Percentiles rank a stretch among this genome's conserved stretches.
Conservation (phyloP, 768 basidiomycete genomes). For the Pulveroboletus frians region DNA sequence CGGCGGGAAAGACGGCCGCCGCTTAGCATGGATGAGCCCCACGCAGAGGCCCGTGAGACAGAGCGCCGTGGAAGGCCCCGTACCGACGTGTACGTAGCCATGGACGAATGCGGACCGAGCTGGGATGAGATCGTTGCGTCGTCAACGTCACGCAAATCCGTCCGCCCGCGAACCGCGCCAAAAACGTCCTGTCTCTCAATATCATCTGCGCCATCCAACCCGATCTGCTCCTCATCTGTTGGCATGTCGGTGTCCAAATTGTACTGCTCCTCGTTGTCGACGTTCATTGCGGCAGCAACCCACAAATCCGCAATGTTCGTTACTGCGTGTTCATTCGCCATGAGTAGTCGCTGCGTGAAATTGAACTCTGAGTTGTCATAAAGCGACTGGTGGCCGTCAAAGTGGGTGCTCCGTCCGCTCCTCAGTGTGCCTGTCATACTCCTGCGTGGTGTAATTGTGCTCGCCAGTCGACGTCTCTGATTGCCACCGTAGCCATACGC, state of each 20-base stretch:
- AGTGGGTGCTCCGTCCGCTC: constrained; percentile 45
- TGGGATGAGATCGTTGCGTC: constrained; percentile 22
- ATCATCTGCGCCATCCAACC: constrained; percentile 45
- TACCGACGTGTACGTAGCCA: constrained; percentile 23
- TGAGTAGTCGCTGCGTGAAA: constrained; percentile 80
- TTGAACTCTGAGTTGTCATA: constrained; percentile 56
- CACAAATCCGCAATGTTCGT: constrained; percentile 95
- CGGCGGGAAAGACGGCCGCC: constrained; percentile 40
- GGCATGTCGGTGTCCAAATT: constrained; percentile 33
- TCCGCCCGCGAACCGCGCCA: constrained; percentile 15
- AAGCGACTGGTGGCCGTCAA: constrained; percentile 39
- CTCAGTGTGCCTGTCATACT: constrained; percentile 52
- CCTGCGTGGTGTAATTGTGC: constrained; percentile 43
- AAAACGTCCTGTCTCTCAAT: constrained; percentile 30
- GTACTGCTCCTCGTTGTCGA: constrained; percentile 83
- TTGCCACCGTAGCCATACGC: constrained; percentile 71
- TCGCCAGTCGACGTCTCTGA: constrained; percentile 51
- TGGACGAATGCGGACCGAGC: constrained; percentile 20
- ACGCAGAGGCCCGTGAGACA: constrained; percentile 22
- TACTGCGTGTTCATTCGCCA: constrained; percentile 93
- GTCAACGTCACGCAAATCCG: constrained; percentile 10
- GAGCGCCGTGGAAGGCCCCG: constrained; percentile 31
- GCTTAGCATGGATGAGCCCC: constrained; percentile 31
- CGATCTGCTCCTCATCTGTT: constrained; percentile 22
- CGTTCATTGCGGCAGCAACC: constrained; percentile 96